Base-by-base conservation (phyloP, 2,329 filamentous ascomycete species). In the Blastomyces parvus region DNA sequence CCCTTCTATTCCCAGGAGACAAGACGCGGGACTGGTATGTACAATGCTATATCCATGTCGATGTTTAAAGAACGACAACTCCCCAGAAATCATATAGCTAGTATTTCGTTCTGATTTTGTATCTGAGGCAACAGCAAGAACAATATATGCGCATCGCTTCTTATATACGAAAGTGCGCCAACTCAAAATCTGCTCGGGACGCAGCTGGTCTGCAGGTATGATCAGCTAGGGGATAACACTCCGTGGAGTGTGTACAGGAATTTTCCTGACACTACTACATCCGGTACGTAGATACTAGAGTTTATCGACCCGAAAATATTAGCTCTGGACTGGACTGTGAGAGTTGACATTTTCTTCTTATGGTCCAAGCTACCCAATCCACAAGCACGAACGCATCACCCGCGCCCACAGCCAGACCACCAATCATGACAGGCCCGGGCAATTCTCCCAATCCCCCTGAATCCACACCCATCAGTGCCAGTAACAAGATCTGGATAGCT, bases 11-110 rank as follows among this genome's bases (percentile, higher is more conserved):
- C 44, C 17, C 58, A 36, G 58, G 27, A 3, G 58, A 22, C 17
- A 59, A 48, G 58, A 59, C 27, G 13, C n/a, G 13, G 40, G 58
- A 48, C 27, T 59, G 58, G 58, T 59, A 48, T 27, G 58, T 59
- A 25, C 58, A 25, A 38, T 59, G n/a, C n/a, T n/a, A n/a, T n/a
- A 13, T 25, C 6, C 22, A 25, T 30, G n/a, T 30, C 48, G 4
- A 17, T 30, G 13, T 30, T 13, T 17, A 52, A 46, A n/a, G 27
- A 5, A 46, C 19, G 27, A 36, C 36, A 1, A 19, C 19, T 59
- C 44, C 58, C 58, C 8, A 6, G 22, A 42, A 22, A n/a, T 25
- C 17, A 17, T 48, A 17, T 36, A 33, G 19, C 3, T 2, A 27
- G 8, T 4, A 36, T 36, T 19, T 33, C 44, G 38, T 58, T 58